Evolutionary conservation across 306 rosid genomes (phyloP).

Genomic region (Sphenostylis stenocarpa): DNA sequence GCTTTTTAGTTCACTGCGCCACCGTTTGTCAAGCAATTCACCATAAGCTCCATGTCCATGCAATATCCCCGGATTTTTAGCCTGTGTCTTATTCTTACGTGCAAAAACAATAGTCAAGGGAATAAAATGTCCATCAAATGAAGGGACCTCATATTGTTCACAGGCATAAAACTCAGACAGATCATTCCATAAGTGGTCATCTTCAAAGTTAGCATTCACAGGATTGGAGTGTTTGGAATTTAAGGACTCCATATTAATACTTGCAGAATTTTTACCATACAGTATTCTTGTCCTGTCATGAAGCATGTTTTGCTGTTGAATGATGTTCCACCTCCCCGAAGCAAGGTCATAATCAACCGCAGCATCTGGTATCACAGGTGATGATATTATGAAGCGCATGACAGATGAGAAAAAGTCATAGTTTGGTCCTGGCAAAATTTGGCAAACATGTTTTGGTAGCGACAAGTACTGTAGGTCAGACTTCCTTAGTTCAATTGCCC

Average conservation of each 20-base stretch:
- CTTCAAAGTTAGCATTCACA: slow-evolving; percentile 43
- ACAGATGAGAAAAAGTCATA: slow-evolving; percentile 75
- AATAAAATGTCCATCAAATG: slow-evolving; percentile 68
- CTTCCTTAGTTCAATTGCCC: slow-evolving; percentile 53
- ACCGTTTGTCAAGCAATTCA: slow-evolving; percentile 86
- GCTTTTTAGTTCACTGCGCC: slow-evolving; percentile 88
- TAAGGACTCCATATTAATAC: slow-evolving; percentile 37
- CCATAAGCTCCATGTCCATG: slow-evolving; percentile 93
- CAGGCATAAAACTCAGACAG: slow-evolving; percentile 87
- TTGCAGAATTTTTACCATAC: slow-evolving; percentile 69
- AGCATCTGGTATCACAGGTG: slow-evolving; percentile 98
- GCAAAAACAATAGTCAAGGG: slow-evolving; percentile 82
- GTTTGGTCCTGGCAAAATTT: slow-evolving; percentile 89
- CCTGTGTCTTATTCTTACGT: slow-evolving; percentile 51
- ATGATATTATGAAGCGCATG: slow-evolving; percentile 82
- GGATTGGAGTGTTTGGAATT: slow-evolving; percentile 39
- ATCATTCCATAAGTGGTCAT: slow-evolving; percentile 74
- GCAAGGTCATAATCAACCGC: slow-evolving; percentile 91
- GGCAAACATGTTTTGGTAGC: slow-evolving; percentile 79
- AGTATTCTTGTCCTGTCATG: slow-evolving; percentile 78
- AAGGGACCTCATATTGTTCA: slow-evolving; percentile 68
- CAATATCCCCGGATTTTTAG: slow-evolving; percentile 75
- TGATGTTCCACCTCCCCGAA: slow-evolving; percentile 77
- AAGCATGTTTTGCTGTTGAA: slow-evolving; percentile 92
- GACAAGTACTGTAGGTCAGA: slow-evolving; percentile 62